A percentile compares a stretch with the other conserved stretches of the same genome.
Conservation (phyloP, 2,329 filamentous ascomycete species). For the Nemania sp. region DNA sequence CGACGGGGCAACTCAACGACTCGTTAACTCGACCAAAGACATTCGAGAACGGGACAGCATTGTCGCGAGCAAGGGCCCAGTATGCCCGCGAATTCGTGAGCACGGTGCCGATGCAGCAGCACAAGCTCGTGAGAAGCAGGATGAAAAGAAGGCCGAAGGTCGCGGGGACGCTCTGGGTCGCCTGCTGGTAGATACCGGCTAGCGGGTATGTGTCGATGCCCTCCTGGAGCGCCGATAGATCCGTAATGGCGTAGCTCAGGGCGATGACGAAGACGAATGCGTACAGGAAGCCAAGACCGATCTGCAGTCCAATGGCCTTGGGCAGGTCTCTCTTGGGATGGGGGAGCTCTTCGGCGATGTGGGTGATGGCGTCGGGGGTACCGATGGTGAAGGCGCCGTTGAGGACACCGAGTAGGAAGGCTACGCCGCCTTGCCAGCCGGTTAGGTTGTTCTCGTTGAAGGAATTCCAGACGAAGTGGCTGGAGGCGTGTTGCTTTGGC, state of each 20-base stretch:
- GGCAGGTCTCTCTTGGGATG: conserved; percentile 62
- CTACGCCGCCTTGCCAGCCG: conserved; percentile 70
- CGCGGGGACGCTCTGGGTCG: conserved; percentile 62
- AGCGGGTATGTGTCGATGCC: conserved; percentile 69
- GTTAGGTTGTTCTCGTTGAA: conserved; percentile 61
- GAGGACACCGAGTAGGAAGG: conserved; percentile 73
- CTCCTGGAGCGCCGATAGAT: conserved; percentile 64
- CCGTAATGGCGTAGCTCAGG: conserved; percentile 66
- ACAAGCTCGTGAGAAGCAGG: conserved; percentile 63
- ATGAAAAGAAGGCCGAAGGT: conserved; percentile 70
- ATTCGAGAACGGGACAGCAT: conserved; percentile 67
- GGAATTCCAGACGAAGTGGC: conserved; percentile 65
- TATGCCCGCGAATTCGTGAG: conserved; percentile 61
- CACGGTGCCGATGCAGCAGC: conserved; percentile 63
- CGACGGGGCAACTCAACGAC: conserved; percentile 68
- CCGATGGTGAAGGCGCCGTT: conserved; percentile 76
- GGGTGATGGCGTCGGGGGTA: conserved; percentile 72
- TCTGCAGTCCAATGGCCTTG: conserved; percentile 62
- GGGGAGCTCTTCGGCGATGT: conserved; percentile 71
- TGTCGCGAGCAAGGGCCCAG: conserved; percentile 69
- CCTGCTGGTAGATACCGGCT: conserved; percentile 71
- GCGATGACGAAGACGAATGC: conserved; percentile 65
- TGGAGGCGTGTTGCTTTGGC: conserved; percentile 64
- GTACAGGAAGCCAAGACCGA: conserved; percentile 60
- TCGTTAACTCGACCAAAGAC: conserved; percentile 67